These are phyloP conservation scores for Colletotrichum euphorbiae DNA, from an alignment of 2,329 filamentous ascomycete species.

Conservation along the genomic window DNA sequence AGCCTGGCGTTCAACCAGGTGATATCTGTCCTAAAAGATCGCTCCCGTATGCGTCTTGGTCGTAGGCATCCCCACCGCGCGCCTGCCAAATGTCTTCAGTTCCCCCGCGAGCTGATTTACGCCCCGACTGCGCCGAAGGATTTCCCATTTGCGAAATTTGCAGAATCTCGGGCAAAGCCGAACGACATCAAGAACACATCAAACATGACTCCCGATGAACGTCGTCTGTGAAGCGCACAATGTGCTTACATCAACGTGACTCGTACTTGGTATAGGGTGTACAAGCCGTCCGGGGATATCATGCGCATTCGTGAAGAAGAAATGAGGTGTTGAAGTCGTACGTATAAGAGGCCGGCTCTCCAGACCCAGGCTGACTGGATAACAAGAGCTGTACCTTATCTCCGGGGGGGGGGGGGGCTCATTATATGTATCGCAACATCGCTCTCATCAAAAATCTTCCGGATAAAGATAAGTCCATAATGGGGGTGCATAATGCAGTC, in stretches of 20 bases:
- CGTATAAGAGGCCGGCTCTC: too few species aligned
- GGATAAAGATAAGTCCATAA: neutral
- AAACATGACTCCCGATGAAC: neutral
- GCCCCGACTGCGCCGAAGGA: neutral
- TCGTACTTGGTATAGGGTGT: too few species aligned
- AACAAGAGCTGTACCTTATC: too few species aligned
- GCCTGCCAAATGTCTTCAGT: accelerated
- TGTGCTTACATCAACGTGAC: neutral
- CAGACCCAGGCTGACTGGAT: neutral
- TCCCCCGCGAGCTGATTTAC: neutral
- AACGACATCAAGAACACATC: neutral
- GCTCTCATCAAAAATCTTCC: neutral
- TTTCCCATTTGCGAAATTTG: neutral
- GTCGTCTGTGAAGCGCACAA: neutral
- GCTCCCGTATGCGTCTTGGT: too few species aligned
- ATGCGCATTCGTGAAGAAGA: neutral
- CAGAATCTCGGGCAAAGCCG: neutral
- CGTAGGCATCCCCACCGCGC: too few species aligned
- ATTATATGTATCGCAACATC: neutral
- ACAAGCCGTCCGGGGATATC: too few species aligned
- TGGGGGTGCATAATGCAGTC: neutral
- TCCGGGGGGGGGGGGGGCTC: too few species aligned
- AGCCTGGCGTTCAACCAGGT: too few species aligned
- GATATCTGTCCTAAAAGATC: too few species aligned
- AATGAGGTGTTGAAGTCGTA: neutral